Percentiles rank a stretch among this genome's conserved stretches.
Conservation (phyloP, 768 basidiomycete species). For the Tricholomella constricta region DNA sequence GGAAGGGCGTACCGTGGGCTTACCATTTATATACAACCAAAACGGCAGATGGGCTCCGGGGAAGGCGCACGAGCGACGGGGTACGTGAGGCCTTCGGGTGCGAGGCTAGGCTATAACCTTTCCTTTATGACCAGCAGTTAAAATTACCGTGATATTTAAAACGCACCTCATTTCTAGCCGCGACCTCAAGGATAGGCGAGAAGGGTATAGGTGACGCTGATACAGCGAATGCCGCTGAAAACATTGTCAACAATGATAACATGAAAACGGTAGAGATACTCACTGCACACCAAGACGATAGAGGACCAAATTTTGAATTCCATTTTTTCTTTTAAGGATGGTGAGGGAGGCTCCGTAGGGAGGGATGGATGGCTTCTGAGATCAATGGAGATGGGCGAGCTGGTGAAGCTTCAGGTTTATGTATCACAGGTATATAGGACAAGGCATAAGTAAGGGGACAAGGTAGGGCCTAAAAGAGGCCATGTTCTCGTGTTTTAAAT, state of each 20-base stretch:
- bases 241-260: neutral
- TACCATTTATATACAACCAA: constrained; percentile 10
- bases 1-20: neutral
- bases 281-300: constrained; percentile 17
- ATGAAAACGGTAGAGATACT: constrained; percentile 3
- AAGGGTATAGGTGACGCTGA: constrained; percentile 18
- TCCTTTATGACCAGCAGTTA: too few relatives aligned
- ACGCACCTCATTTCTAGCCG: constrained; percentile 14
- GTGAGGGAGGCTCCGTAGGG: neutral
- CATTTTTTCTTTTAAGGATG: constrained; percentile 6
- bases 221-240: constrained; percentile 12
- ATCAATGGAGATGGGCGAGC: neutral
- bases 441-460: constrained; percentile 5
- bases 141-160: too few relatives aligned
- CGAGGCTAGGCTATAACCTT: neutral
- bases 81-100: neutral
- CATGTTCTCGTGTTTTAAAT: constrained; percentile 3
- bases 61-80: neutral
- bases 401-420: constrained; percentile 1
- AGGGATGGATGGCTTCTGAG: neutral
- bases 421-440: constrained; percentile 3
- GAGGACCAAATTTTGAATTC: constrained; percentile 9
- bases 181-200: constrained; percentile 19
- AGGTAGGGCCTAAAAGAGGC: constrained; percentile 16
- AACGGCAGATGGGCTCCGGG: constrained; percentile 13